phyloP scores from a whole-genome alignment of 352 stramenopile species.

The Globisporangium recalcitrans region DNA sequence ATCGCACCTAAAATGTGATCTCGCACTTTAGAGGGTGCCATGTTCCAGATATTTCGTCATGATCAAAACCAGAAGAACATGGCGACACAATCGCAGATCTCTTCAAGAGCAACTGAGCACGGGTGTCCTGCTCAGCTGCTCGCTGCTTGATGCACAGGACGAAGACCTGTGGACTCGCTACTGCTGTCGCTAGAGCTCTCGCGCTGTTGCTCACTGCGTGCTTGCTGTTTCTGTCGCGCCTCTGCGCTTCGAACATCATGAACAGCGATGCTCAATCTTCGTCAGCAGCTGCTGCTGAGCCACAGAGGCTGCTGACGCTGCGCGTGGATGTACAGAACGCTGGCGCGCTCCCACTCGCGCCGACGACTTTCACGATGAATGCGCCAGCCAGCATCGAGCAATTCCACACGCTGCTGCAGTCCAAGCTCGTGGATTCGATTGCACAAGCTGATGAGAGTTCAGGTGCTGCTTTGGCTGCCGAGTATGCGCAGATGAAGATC shows the following conservation, averaged over 20 bases:
- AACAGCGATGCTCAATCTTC: background rate
- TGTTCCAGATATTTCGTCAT: background rate
- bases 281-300: background rate
- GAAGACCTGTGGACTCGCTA: background rate
- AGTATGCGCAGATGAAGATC: slow-evolving; percentile 19
- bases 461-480: background rate
- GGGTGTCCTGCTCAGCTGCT: background rate
- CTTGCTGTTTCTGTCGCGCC: no score
- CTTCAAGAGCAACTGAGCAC: background rate
- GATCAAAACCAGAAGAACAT: background rate
- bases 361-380: slow-evolving; percentile 11
- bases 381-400: slow-evolving; percentile 6
- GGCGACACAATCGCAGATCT: background rate
- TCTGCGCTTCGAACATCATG: background rate
- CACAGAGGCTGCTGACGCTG: slow-evolving; percentile 11
- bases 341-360: background rate
- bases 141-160: background rate
- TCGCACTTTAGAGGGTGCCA: background rate
- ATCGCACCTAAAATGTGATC: background rate
- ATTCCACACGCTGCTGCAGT: slow-evolving; percentile 3
- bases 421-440: slow-evolving; percentile 4
- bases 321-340: slow-evolving; percentile 18
- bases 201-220: background rate
- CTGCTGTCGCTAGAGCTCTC: background rate
- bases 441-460: no score